phyloP scores from a whole-genome alignment of 164 flowering plant species.

The Houttuynia cordata region DNA sequence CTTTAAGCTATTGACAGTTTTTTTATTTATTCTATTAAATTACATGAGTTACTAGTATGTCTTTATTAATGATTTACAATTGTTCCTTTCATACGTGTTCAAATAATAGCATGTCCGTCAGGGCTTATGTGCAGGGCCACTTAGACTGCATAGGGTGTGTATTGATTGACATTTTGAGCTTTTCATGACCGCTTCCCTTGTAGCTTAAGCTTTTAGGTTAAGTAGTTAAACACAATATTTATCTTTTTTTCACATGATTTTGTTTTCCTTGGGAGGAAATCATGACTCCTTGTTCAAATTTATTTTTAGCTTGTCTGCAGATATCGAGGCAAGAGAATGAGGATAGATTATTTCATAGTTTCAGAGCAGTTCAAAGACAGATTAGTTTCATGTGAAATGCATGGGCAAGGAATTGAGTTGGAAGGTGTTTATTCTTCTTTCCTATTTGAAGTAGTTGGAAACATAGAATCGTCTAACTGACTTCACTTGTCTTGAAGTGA shows the following conservation, averaged over 20 bases:
- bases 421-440: slow-evolving; percentile 34
- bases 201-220: no score
- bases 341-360: slow-evolving; percentile 81
- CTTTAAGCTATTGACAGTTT: background rate
- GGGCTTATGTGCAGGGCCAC: no score
- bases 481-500: background rate
- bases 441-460: background rate
- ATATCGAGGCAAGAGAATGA: slow-evolving; percentile 92
- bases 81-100: no score
- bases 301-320: slow-evolving; percentile 23
- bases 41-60: no score
- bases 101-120: no score
- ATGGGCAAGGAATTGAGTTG: slow-evolving; percentile 82
- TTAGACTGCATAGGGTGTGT: no score
- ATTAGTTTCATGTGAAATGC: slow-evolving; percentile 74
- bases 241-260: background rate
- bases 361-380: slow-evolving; percentile 63
- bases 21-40: no score
- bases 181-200: no score
- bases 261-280: background rate
- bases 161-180: no score
- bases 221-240: background rate
- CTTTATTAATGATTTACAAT: no score
- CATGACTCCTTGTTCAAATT: background rate
- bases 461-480: no score